A percentile compares a stretch with the other conserved stretches of the same genome.
phyloP scores from a whole-genome alignment of 768 basidiomycete species.

The Auricularia heimuer region DNA sequence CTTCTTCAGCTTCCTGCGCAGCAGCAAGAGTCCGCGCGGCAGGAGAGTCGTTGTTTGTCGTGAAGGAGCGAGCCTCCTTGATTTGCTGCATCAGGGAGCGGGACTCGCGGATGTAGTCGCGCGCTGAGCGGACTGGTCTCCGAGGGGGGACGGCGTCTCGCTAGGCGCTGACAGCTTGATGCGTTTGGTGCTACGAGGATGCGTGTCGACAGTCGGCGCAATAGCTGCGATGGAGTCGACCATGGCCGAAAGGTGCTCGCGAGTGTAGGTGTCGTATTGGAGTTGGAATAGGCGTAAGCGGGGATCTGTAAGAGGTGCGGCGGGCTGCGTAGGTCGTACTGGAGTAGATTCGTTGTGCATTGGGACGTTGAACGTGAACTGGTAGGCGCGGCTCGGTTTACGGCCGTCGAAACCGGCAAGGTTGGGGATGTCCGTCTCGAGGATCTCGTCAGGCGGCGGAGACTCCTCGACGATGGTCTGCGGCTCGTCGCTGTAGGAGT shows the following conservation, averaged over 20 bases:
- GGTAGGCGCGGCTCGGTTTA: constrained; percentile 41
- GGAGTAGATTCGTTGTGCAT: constrained; percentile 14
- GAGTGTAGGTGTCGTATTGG: constrained; percentile 92
- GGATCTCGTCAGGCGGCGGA: constrained; percentile 29
- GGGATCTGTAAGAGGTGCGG: constrained; percentile 48
- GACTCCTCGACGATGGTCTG: constrained; percentile 8
- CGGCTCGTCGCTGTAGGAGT: constrained; percentile 7
- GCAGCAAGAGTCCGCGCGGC: not conserved
- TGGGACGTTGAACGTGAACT: constrained; percentile 66
- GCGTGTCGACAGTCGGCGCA: constrained; percentile 49
- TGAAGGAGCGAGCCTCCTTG: constrained; percentile 66
- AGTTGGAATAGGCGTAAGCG: constrained; percentile 83
- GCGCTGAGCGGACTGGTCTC: constrained; percentile 23
- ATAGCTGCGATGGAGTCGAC: constrained; percentile 90
- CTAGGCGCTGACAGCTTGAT: constrained; percentile 64
- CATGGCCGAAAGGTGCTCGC: constrained; percentile 86
- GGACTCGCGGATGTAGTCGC: constrained; percentile 70
- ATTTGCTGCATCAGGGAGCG: constrained; percentile 72
- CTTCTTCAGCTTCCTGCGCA: not conserved
- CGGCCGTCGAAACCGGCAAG: constrained; percentile 31
- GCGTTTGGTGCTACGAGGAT: constrained; percentile 68
- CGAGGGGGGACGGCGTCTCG: constrained; percentile 26
- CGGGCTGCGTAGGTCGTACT: constrained; percentile 21
- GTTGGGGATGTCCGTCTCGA: constrained; percentile 42
- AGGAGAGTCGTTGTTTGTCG: constrained; percentile 46